Evolutionary conservation across 2,329 filamentous ascomycete genomes (phyloP).

Genomic region (Colletotrichum endophyticum): DNA sequence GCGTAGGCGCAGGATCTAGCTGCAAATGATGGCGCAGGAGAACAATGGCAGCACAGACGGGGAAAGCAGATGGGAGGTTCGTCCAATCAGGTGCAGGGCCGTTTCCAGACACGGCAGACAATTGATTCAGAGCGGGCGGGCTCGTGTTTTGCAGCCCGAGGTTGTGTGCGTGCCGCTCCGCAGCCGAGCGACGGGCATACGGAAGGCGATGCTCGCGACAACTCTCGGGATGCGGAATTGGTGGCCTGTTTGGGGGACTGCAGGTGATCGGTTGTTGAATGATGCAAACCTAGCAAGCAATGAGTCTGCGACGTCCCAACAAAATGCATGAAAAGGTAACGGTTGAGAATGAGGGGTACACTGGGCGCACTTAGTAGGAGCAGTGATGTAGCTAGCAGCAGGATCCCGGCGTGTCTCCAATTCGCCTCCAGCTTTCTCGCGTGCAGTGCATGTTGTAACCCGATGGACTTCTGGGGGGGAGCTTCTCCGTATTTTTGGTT

Average conservation of each 20-base stretch:
- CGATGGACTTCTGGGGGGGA: background rate
- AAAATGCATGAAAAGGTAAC: slow-evolving; percentile 10
- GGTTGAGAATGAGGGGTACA: slow-evolving; percentile 19
- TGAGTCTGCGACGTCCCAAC: slow-evolving; percentile 8
- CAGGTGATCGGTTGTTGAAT: background rate
- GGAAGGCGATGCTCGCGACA: background rate
- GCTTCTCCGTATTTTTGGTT: background rate
- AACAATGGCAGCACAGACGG: background rate
- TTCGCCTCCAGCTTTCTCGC: background rate
- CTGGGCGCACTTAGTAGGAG: background rate
- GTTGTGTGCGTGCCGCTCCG: background rate
- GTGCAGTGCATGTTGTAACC: background rate
- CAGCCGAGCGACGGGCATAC: background rate
- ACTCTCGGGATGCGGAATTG: background rate
- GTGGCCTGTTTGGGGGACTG: background rate
- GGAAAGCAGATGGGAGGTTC: background rate
- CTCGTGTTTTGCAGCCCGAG: background rate
- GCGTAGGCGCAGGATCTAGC: background rate
- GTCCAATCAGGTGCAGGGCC: background rate
- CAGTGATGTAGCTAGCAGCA: background rate
- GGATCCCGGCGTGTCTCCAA: background rate
- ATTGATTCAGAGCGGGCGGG: background rate
- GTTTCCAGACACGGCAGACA: background rate
- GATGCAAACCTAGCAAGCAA: background rate
- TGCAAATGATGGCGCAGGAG: background rate